phyloP scores from a whole-genome alignment of 352 stramenopile species.

The Phytophthora capsici region DNA sequence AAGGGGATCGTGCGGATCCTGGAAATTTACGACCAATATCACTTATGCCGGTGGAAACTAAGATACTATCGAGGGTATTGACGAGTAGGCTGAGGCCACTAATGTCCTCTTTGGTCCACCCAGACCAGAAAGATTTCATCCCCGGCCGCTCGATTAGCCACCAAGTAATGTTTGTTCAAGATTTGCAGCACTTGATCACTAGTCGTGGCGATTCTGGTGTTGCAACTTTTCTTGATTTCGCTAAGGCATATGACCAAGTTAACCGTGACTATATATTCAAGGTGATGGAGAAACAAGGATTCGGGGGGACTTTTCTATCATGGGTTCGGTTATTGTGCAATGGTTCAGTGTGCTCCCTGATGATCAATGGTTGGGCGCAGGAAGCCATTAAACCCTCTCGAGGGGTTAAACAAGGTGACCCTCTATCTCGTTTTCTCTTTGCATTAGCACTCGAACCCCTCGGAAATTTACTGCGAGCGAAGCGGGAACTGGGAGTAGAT shows the following conservation, averaged over 20 bases:
- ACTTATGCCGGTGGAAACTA: no score
- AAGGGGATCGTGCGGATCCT: no score
- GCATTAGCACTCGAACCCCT: no score
- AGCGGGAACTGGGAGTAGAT: no score
- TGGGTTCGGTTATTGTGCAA: conserved; percentile 5
- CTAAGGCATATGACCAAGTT: conserved; percentile 6
- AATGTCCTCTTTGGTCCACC: conserved; percentile 1
- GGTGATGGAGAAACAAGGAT: conserved; percentile 6
- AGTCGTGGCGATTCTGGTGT: neutral
- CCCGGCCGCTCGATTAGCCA: neutral
- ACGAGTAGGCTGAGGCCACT: neutral
- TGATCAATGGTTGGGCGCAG: neutral
- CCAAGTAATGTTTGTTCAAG: conserved; percentile 5
- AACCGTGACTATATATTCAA: neutral
- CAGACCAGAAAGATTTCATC: conserved; percentile 14
- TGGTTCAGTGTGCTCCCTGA: neutral
- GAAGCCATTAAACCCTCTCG: neutral
- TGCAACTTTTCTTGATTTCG: conserved; percentile 7
- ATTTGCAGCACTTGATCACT: neutral
- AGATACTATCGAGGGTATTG: no score
- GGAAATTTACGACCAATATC: no score
- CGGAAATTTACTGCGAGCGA: no score
- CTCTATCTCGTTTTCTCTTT: neutral
- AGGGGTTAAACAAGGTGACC: neutral
- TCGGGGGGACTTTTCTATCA: neutral